phyloP scores from a whole-genome alignment of 495 filamentous ascomycete genomes.

The Aspergillus homomorphus region DNA sequence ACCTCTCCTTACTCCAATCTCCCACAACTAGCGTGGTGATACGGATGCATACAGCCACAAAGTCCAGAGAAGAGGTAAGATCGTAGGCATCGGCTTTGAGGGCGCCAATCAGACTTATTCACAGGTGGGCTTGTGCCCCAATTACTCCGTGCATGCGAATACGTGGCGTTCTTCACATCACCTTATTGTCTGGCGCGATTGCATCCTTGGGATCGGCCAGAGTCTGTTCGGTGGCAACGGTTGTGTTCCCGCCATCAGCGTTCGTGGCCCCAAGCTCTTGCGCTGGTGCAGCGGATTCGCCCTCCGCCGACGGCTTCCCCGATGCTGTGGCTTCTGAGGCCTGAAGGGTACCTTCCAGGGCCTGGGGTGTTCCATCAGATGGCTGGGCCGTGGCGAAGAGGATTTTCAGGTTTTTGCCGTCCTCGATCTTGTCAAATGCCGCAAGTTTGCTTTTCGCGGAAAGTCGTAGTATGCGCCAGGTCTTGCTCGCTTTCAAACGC shows the following conservation, averaged over 20 bases:
- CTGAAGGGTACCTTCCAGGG: constrained; percentile 29
- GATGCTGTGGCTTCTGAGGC: constrained; percentile 21
- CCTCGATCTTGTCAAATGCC: constrained; percentile 81
- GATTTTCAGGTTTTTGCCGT: constrained; percentile 62
- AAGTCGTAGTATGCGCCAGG: constrained; percentile 81
- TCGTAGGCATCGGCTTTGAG: not conserved
- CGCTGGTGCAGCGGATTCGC: constrained; percentile 7
- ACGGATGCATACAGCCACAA: constrained; percentile 20
- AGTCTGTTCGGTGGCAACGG: constrained; percentile 14
- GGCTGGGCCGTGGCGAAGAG: constrained; percentile 46
- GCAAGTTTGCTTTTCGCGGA: constrained; percentile 67
- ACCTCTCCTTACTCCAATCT: not conserved
- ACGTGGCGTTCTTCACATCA: constrained; percentile 17
- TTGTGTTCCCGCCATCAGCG: constrained; percentile 18
- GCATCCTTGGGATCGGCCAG: constrained; percentile 18
- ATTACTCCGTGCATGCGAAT: not conserved
- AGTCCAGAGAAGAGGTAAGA: not conserved
- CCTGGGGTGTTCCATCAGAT: constrained; percentile 27
- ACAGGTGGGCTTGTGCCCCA: not conserved
- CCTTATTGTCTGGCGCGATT: constrained; percentile 10
- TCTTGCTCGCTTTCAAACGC: constrained; percentile 75
- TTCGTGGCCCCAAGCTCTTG: constrained; percentile 15
- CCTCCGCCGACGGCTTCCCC: constrained; percentile 16
- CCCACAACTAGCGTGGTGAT: constrained; percentile 16
- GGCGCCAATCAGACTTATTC: constrained; percentile 13